Evolutionary conservation across 768 basidiomycete species (phyloP), one percentile per base, ranked within the genome.

Genomic region (Leucosporidium creatinivorum): DNA sequence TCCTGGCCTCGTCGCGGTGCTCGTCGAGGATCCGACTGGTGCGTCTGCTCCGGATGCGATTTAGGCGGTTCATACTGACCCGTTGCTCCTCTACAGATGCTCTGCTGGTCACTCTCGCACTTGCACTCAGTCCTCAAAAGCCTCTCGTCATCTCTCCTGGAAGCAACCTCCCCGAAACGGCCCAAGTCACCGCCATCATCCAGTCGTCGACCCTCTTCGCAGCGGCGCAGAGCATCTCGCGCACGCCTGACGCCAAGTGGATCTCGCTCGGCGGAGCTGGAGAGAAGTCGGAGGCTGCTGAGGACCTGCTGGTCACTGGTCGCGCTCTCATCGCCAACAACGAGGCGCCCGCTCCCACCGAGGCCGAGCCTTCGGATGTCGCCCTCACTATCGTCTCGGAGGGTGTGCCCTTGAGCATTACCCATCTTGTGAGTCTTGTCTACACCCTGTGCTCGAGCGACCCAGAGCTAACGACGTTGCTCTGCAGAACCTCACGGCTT

Each of bases 91-190:
- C 28, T 13, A 13, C 62, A 73, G 71, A 73, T n/a, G 59, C 71
- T 6, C 58, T 73, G n/a, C 62, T 72, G 25, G 65, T 69, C 65
- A 69, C 62, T 8, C 65, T 69, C 36, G 71, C 71, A 0, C 71
- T 72, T 50, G 62, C 63, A 6, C 63, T 65, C 0, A 65, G 62
- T 59, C 26, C 59, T 5, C 39, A 39, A 56, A 56, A 36, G 48
- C 71, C 71, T 1, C n/a, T 69, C 52, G 61, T 73, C 25, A 17
- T 73, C 57, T 33, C 62, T 1, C 68, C 71, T 2, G 68, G 68
- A 52, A 48, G 50, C 23, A 23, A 26, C 13, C 9, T 62, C 47
- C 62, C 67, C 33, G 25, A 28, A n/a, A 44, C n/a, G 13, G 47
- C 36, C 25, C 56, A 66, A 33, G n/a, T 69, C n/a, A n/a, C 23